Conservation (phyloP, 2,329 filamentous ascomycete species). For the Pseudomassariella vexata region DNA sequence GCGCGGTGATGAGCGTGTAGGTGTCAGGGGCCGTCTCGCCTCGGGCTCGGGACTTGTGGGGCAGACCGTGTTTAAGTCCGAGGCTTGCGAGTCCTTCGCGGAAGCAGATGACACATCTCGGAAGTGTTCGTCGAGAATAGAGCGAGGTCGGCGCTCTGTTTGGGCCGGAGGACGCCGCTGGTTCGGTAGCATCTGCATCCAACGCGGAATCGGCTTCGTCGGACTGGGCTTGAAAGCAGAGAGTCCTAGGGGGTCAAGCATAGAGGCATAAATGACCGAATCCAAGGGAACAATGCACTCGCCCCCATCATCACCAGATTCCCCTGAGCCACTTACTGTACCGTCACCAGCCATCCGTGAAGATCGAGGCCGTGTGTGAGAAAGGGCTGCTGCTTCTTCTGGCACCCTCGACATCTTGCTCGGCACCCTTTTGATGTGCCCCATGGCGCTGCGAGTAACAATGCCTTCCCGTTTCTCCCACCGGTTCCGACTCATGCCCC, state of each 20-base stretch:
- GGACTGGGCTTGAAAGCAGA: slow-evolving; percentile 40
- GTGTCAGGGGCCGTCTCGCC: slow-evolving; percentile 1
- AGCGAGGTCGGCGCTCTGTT: slow-evolving; percentile 12
- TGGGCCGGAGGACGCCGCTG: slow-evolving; percentile 7
- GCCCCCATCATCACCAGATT: slow-evolving; percentile 6
- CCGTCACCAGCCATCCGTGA: slow-evolving; percentile 8
- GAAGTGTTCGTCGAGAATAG: slow-evolving; percentile 21
- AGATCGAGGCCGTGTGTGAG: slow-evolving; percentile 1
- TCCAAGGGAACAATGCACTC: slow-evolving; percentile 19
- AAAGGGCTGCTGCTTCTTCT: slow-evolving; percentile 2
- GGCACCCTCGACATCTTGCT: slow-evolving; percentile 2
- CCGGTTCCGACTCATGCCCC: slow-evolving; percentile 37
- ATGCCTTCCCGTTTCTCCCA: slow-evolving; percentile 29
- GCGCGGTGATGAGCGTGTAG: neutral
- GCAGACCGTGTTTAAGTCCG: slow-evolving; percentile 8
- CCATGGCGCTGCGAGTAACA: slow-evolving; percentile 7
- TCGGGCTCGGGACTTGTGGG: slow-evolving; percentile 11
- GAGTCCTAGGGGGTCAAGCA: slow-evolving; percentile 41
- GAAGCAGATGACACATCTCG: slow-evolving; percentile 4
- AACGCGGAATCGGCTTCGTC: slow-evolving; percentile 45
- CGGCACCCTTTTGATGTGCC: slow-evolving; percentile 12
- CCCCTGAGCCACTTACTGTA: slow-evolving; percentile 9
- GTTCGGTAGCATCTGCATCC: slow-evolving; percentile 32
- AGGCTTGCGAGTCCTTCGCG: neutral
- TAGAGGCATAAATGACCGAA: slow-evolving; percentile 42